These are phyloP conservation scores for Botrytis hyacinthi DNA, from an alignment of 2,329 filamentous ascomycete species.

Conservation along the genomic window DNA sequence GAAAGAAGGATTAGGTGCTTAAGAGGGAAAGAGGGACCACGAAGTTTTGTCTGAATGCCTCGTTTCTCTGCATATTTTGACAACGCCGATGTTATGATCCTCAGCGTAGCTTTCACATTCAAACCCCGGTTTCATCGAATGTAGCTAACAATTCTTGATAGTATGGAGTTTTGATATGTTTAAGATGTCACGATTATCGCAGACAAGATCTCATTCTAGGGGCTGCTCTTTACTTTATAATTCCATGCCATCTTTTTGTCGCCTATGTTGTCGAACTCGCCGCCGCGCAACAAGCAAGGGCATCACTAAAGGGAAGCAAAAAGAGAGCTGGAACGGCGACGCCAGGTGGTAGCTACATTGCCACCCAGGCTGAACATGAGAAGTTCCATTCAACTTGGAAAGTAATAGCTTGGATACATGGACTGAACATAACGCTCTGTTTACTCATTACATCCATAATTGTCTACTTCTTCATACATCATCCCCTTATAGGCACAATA, in stretches of 20 bases:
- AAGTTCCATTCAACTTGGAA: constrained; percentile 76
- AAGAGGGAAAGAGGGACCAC: not conserved
- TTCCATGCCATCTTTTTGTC: constrained; percentile 85
- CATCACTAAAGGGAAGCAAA: constrained; percentile 57
- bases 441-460: constrained; percentile 77
- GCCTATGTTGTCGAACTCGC: constrained; percentile 86
- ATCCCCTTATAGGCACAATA: constrained; percentile 88
- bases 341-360: constrained; percentile 37
- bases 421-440: constrained; percentile 78
- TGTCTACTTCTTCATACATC: constrained; percentile 88
- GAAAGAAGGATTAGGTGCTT: not conserved
- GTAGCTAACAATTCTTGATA: constrained; percentile 28
- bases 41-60: not conserved
- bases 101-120: not conserved
- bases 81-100: not conserved
- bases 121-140: not conserved
- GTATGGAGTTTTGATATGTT: constrained; percentile 93
- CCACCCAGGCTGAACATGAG: constrained; percentile 49
- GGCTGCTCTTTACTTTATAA: constrained; percentile 75
- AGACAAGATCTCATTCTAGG: constrained; percentile 74
- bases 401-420: constrained; percentile 75
- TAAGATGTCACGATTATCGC: constrained; percentile 85
- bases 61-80: not conserved
- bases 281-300: constrained; percentile 75
- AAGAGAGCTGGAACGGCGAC: constrained; percentile 39